phyloP scores from a whole-genome alignment of 352 stramenopile genomes.

The Globisporangium barbulae region DNA sequence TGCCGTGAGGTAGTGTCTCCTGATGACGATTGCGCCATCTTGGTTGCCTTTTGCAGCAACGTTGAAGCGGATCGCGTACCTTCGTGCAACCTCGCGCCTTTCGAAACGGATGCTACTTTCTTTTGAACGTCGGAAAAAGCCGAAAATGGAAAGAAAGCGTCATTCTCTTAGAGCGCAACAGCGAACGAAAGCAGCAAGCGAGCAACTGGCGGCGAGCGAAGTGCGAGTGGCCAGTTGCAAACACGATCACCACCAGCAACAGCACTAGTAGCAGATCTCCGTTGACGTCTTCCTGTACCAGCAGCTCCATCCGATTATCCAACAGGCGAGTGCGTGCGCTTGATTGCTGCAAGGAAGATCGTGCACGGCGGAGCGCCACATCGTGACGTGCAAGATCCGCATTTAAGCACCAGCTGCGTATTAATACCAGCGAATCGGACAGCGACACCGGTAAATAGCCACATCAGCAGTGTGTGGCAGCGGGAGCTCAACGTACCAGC shows the following conservation, averaged over 20 bases:
- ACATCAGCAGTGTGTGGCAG: background rate
- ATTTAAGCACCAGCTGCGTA: background rate
- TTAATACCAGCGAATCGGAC: constrained; percentile 11
- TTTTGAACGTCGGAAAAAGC: constrained; percentile 12
- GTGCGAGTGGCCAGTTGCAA: background rate
- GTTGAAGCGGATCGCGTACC: constrained; percentile 13
- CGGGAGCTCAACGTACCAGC: background rate
- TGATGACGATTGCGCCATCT: too few species aligned
- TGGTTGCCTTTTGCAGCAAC: background rate
- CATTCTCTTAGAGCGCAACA: background rate
- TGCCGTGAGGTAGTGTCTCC: too few species aligned
- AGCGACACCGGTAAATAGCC: background rate
- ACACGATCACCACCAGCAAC: background rate
- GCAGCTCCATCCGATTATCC: background rate
- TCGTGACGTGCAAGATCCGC: constrained; percentile 3
- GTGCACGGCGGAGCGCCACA: background rate
- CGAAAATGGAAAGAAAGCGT: constrained; percentile 24
- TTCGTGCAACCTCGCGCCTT: constrained; percentile 24
- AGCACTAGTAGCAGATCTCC: background rate
- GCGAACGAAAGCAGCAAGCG: background rate
- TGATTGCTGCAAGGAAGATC: background rate
- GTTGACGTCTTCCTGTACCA: background rate
- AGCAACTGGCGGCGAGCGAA: background rate
- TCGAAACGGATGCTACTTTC: constrained; percentile 11
- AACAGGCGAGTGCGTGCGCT: background rate